Evolutionary conservation across 345 rosid species (phyloP), one percentile per base, ranked within the genome.

Genomic region (Corymbia maculata): DNA sequence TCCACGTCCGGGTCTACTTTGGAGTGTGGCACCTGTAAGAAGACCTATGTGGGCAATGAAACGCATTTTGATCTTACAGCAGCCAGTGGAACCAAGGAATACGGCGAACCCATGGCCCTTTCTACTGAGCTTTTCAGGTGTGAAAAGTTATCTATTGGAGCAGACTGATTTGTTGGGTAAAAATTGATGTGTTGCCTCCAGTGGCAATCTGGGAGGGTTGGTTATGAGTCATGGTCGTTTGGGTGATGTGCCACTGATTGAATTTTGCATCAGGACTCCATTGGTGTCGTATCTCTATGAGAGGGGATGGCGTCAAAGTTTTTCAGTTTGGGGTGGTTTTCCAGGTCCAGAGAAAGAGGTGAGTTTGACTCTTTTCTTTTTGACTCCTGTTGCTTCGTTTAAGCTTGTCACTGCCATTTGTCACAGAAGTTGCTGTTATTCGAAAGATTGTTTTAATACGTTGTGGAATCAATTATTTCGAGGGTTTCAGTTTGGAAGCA

Each of bases 281-380:
- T 44, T 96, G 87, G 90, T 97, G 66, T 94, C 99, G 1, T 96
- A 91, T 89, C 94, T 97, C 85, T 97, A 97, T 51, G 98, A 97
- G 92, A 94, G 98, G 89, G 99, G 99, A 86, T 96, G 99, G 99
- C 96, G 98, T 90, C 99, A 97, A 92, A 95, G 90, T 89, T 96
- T 96, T 88, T 75, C 86, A 42, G 13, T 91, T 36, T 94, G 93
- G 94, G 96, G 93, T 87, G 97, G 99, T 52, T 97, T 95, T 90
- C 99, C 98, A 36, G 98, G 99, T 86, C 96, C 94, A 44, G 98
- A 94, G 93, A 92, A 95, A 89, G 98, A 96, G 98, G 99, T 95
- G 53, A 93, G 79, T 61, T 87, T 19, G 26, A 55, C 53, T 66
- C 32, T 28, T 88, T 89, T 79, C 70, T 90, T 88, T 75, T 12